Evolutionary conservation across 2,329 filamentous ascomycete species (phyloP), one percentile per base, ranked within the genome.

Genomic region (Colletotrichum plurivorum): DNA sequence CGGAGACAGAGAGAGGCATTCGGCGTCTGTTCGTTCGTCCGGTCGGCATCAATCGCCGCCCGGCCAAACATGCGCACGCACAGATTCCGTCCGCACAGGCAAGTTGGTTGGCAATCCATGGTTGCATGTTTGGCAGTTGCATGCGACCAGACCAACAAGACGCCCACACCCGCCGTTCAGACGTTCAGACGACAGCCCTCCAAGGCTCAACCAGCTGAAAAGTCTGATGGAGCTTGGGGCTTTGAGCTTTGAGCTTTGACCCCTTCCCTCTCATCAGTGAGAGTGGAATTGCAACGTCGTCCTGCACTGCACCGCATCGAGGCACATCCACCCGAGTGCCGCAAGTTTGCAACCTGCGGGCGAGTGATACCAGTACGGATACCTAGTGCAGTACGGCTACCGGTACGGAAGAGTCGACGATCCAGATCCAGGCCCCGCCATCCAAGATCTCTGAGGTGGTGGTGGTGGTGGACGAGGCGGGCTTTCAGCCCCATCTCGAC

Each of bases 401-500:
- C 22, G 6, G 46, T 36, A 59, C 27, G 53, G 25, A 39, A 56
- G 20, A 65, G 43, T 51, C 55, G 61, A 27, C 43, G 66, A 69
- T 69, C 53, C 66, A 69, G 61, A 69, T 65, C 66, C 62, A 31
- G 55, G 54, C 48, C 66, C 66, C 66, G 61, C 66, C 55, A 65
- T 60, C 54, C 66, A 69, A 69, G 66, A 69, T 69, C 66, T 65
- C 55, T 36, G 31, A 36, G 31, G 31, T 36, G 31, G 31, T 36
- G 31, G 31, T 36, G 31, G 31, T 66, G 41, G 43, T 67, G 63
- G 63, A 22, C 45, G 54, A 64, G 39, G 53, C 55, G 54, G 48
- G 41, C 53, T 22, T 36, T 59, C 66, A 58, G 61, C 66, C 66
- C 66, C 61, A 59, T 68, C 54, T 3, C 31, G 41, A 55, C 12